Conservation (phyloP, 208 protist species). For the Herpetomonas samuelpessoai region DNA sequence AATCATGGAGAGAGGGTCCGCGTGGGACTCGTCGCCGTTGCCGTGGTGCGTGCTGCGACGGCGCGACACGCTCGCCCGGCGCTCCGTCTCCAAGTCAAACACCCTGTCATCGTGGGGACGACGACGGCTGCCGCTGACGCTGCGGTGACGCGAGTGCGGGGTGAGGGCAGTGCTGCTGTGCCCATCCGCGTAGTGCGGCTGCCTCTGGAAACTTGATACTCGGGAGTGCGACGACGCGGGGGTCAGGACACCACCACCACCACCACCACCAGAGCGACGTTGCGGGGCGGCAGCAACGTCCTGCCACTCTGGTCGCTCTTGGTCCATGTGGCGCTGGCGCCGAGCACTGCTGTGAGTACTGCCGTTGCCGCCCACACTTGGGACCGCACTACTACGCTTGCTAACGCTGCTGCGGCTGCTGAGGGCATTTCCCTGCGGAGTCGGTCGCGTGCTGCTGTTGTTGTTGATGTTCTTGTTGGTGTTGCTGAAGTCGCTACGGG, state of each 20-base stretch:
- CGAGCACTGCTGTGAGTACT: not conserved
- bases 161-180: not conserved
- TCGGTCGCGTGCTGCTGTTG: no score
- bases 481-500: no score
- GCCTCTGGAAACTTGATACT: no score
- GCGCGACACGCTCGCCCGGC: not conserved
- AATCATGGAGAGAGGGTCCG: constrained; percentile 13
- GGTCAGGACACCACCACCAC: not conserved
- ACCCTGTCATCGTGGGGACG: not conserved
- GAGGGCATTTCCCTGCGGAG: no score
- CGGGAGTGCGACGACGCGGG: not conserved
- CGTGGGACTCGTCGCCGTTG: not conserved
- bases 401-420: not conserved
- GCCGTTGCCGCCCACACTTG: not conserved
- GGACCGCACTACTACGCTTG: not conserved
- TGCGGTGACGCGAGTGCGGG: not conserved
- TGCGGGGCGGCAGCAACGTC: not conserved
- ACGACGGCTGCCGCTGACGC: not conserved
- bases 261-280: not conserved
- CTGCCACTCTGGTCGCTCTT: not conserved
- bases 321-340: not conserved
- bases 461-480: no score
- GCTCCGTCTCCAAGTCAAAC: not conserved
- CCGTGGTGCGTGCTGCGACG: not conserved
- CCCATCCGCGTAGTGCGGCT: no score